Evolutionary conservation across 2,329 filamentous ascomycete species (phyloP).

Genomic region (Tympanopsis confertula): DNA sequence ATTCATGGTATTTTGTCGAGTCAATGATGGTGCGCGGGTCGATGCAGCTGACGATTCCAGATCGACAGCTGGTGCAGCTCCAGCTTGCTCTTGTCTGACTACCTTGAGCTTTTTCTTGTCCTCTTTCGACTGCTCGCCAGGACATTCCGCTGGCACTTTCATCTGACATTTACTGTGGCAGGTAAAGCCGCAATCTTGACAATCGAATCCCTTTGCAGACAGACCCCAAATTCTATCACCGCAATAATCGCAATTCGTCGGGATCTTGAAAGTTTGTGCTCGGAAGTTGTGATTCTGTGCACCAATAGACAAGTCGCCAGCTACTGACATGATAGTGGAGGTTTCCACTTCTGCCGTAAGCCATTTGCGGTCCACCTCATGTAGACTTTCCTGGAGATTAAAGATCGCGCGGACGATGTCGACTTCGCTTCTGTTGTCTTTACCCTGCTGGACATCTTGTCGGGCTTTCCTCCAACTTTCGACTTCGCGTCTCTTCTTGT

Average conservation of each 20-base stretch:
- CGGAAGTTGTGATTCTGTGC: constrained; percentile 97
- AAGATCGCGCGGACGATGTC: constrained; percentile 77
- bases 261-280: constrained; percentile 97
- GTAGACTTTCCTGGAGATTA: constrained; percentile 69
- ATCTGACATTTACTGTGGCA: constrained; percentile 98
- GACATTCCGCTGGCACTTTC: constrained; percentile 93
- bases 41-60: constrained; percentile 32
- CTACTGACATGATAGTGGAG: constrained; percentile 77
- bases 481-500: constrained; percentile 77
- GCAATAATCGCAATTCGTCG: constrained; percentile 94
- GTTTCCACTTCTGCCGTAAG: constrained; percentile 88
- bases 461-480: constrained; percentile 65
- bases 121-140: constrained; percentile 85
- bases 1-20: constrained; percentile 69
- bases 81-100: constrained; percentile 71
- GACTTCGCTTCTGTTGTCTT: constrained; percentile 59
- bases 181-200: constrained; percentile 90
- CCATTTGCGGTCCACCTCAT: constrained; percentile 72
- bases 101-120: constrained; percentile 88
- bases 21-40: constrained; percentile 43
- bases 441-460: constrained; percentile 68
- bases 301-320: constrained; percentile 84
- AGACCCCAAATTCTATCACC: constrained; percentile 95
- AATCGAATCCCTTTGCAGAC: constrained; percentile 92
- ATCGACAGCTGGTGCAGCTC: constrained; percentile 40